Evolutionary conservation across 192 early-diverging fungal genomes (phyloP).

Genomic region (Chytriomyces hyalinus): DNA sequence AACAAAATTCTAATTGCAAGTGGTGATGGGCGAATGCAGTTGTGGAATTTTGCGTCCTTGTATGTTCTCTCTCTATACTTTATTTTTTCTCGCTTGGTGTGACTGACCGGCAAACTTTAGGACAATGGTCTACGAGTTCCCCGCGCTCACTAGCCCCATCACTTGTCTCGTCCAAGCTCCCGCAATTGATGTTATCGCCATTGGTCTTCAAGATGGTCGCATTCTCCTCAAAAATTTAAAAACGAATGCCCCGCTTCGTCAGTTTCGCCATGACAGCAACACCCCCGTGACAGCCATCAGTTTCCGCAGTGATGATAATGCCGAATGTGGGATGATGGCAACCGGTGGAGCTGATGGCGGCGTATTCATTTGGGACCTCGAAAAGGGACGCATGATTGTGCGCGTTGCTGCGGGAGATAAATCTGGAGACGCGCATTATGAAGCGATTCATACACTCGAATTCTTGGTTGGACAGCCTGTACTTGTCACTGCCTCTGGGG

Average conservation of each 20-base stretch:
- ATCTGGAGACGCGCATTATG: constrained; percentile 81
- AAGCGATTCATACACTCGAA: constrained; percentile 72
- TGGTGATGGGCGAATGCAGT: constrained; percentile 83
- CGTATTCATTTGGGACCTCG: constrained; percentile 91
- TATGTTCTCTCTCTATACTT: constrained; percentile 27
- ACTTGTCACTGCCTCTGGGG: constrained; percentile 82
- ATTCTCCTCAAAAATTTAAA: constrained; percentile 87
- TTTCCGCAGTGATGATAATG: constrained; percentile 79
- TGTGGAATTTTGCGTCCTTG: constrained; percentile 90
- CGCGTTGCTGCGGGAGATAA: not conserved
- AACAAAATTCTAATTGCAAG: constrained; percentile 94
- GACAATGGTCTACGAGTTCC: constrained; percentile 81
- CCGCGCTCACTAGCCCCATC: constrained; percentile 73
- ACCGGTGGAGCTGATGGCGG: constrained; percentile 86
- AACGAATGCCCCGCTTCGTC: constrained; percentile 75
- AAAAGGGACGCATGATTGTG: constrained; percentile 73
- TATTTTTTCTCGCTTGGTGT: not conserved
- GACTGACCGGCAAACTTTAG: constrained; percentile 40
- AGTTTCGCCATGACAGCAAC: constrained; percentile 77
- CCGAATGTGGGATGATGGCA: constrained; percentile 73
- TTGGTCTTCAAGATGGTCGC: constrained; percentile 88
- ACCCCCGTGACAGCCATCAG: constrained; percentile 82
- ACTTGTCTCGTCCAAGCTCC: constrained; percentile 84
- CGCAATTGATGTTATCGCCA: constrained; percentile 89
- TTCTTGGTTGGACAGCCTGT: constrained; percentile 87